These are phyloP conservation scores for Capsicum rhomboideum DNA, from an alignment of 257 asterid genomes.

Conservation along the genomic window DNA sequence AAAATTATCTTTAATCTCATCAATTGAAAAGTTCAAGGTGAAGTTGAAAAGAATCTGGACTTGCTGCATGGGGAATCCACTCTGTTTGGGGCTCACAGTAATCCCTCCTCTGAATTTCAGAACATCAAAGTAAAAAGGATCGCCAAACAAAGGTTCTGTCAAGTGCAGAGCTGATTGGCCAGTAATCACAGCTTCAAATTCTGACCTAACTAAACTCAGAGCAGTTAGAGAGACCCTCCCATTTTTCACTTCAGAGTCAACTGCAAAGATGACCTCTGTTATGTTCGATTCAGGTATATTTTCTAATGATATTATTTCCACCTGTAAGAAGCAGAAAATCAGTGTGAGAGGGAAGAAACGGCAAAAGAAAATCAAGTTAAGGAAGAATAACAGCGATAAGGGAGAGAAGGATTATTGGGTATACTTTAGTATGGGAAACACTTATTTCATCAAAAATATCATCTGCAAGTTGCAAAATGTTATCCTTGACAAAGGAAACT, in stretches of 20 bases:
- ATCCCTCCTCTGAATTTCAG: slow-evolving; percentile 86
- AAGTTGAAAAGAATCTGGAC: slow-evolving; percentile 80
- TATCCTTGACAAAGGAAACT: slow-evolving; percentile 47
- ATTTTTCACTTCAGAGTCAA: slow-evolving; percentile 26
- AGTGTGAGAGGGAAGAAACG: neutral
- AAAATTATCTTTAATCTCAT: slow-evolving; percentile 52
- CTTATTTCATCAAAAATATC: slow-evolving; percentile 79
- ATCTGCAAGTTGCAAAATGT: slow-evolving; percentile 48
- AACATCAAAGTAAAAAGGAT: slow-evolving; percentile 66
- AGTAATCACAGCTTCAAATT: slow-evolving; percentile 23
- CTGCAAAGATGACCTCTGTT: slow-evolving; percentile 33
- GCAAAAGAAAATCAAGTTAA: neutral
- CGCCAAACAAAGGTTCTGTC: slow-evolving; percentile 69
- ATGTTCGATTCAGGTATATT: slow-evolving; percentile 17
- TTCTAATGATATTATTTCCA: slow-evolving; percentile 24
- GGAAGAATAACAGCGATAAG: neutral
- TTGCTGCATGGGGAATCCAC: slow-evolving; percentile 67
- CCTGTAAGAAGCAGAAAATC: slow-evolving; percentile 15
- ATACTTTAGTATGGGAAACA: slow-evolving; percentile 69
- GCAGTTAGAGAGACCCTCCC: slow-evolving; percentile 12
- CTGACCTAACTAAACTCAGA: slow-evolving; percentile 21
- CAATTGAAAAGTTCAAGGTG: slow-evolving; percentile 86
- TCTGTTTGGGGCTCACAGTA: slow-evolving; percentile 75
- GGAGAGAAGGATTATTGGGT: neutral
- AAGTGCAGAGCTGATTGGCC: slow-evolving; percentile 31